A percentile compares a stretch with the other conserved stretches of the same genome.
phyloP scores from a whole-genome alignment of 768 basidiomycete species.

The Lactarius hengduanensis region DNA sequence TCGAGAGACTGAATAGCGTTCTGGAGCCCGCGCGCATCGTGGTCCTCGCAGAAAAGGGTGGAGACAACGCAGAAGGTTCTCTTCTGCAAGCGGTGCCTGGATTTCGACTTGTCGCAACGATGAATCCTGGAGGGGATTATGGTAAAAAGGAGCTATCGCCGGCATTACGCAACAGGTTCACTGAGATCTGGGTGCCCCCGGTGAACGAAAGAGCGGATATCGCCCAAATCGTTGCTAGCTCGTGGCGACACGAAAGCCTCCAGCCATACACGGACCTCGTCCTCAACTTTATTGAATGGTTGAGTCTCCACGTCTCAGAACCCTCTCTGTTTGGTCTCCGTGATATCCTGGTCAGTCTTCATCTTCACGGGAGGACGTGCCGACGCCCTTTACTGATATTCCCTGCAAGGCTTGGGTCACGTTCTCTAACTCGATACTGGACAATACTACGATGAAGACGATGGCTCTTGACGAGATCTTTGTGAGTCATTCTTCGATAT shows the following conservation, averaged over 20 bases:
- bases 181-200: slow-evolving; percentile 97
- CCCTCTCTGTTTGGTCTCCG: slow-evolving; percentile 70
- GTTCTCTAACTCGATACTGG: slow-evolving; percentile 71
- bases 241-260: slow-evolving; percentile 62
- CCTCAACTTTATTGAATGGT: slow-evolving; percentile 81
- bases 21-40: slow-evolving; percentile 88
- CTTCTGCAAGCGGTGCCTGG: slow-evolving; percentile 58
- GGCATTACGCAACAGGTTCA: slow-evolving; percentile 94
- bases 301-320: slow-evolving; percentile 60
- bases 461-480: slow-evolving; percentile 58
- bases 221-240: slow-evolving; percentile 66
- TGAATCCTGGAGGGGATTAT: slow-evolving; percentile 99
- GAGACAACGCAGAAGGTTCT: slow-evolving; percentile 64
- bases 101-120: slow-evolving; percentile 94
- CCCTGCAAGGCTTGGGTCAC: slow-evolving; percentile 77
- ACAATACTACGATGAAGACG: slow-evolving; percentile 32
- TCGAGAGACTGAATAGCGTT: slow-evolving; percentile 95
- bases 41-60: slow-evolving; percentile 91
- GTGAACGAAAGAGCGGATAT: slow-evolving; percentile 74
- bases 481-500: slow-evolving; percentile 45
- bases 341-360: slow-evolving; percentile 76
- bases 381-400: slow-evolving; percentile 1
- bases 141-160: slow-evolving; percentile 99
- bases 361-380: neutral
- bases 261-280: slow-evolving; percentile 56